These are phyloP conservation scores for Acorus gramineus DNA, from an alignment of 106 monocot species.

Conservation along the genomic window DNA sequence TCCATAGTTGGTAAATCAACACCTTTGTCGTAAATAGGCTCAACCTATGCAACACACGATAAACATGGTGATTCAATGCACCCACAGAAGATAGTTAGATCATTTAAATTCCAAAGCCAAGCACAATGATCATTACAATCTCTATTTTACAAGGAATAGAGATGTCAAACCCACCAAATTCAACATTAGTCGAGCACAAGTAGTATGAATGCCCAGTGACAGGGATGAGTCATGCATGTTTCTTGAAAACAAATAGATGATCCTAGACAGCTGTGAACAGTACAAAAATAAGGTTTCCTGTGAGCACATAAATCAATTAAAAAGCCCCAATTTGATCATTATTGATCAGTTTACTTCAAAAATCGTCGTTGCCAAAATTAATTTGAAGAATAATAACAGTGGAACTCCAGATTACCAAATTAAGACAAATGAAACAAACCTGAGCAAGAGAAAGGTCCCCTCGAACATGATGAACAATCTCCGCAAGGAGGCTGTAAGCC, in stretches of 20 bases:
- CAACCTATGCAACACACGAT: conserved; percentile 37
- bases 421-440: conserved; percentile 28
- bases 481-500: conserved; percentile 96
- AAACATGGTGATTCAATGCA: too few species aligned
- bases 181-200: conserved; percentile 90
- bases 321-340: background rate
- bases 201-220: conserved; percentile 83
- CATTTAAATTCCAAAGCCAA: too few species aligned
- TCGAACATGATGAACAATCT: conserved; percentile 97
- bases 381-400: conserved; percentile 1
- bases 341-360: background rate
- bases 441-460: conserved; percentile 76
- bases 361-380: background rate
- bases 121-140: too few species aligned
- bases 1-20: conserved; percentile 87
- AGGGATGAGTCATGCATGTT: conserved; percentile 98
- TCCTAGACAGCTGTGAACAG: conserved; percentile 59
- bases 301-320: background rate
- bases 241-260: conserved; percentile 96
- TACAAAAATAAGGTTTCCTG: too few species aligned
- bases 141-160: background rate
- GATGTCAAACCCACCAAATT: conserved; percentile 54
- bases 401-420: background rate
- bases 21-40: conserved; percentile 98
- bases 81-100: too few species aligned